Conservation (phyloP, 2,329 filamentous ascomycete genomes). For the Ceratocystis papillata region DNA sequence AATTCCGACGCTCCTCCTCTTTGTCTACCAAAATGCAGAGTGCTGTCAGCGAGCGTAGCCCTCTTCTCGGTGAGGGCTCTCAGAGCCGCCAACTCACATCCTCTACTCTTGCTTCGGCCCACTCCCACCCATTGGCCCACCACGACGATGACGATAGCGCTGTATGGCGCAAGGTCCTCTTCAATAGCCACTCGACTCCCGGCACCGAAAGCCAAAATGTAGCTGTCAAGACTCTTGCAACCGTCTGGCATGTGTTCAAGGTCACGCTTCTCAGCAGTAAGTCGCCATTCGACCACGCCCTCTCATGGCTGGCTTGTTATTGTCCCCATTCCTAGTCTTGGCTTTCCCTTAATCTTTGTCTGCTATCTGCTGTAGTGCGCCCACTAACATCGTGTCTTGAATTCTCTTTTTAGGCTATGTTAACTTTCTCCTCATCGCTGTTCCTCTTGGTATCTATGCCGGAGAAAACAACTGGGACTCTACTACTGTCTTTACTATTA, state of each 20-base stretch:
- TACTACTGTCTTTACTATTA: slow-evolving; percentile 60
- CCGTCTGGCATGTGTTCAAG: slow-evolving; percentile 45
- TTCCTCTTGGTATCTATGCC: slow-evolving; percentile 61
- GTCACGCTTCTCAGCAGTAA: slow-evolving; percentile 49
- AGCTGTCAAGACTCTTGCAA: slow-evolving; percentile 17
- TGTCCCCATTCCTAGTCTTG: not conserved
- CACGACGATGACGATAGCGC: slow-evolving; percentile 14
- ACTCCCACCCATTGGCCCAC: not conserved
- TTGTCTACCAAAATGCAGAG: slow-evolving; percentile 23
- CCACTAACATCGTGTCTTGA: slow-evolving; percentile 3
- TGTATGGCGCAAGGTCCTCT: slow-evolving; percentile 30
- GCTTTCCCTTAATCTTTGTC: not conserved
- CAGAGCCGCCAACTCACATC: not conserved
- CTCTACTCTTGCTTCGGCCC: slow-evolving; percentile 6
- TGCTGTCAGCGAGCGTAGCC: slow-evolving; percentile 33
- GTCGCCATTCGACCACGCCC: slow-evolving; percentile 28
- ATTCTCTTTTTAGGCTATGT: slow-evolving; percentile 39
- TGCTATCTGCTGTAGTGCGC: not conserved
- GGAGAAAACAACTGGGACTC: slow-evolving; percentile 53
- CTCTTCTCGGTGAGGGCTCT: slow-evolving; percentile 34
- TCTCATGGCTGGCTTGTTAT: not conserved
- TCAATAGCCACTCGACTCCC: slow-evolving; percentile 42
- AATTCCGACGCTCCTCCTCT: slow-evolving; percentile 24
- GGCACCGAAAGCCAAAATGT: slow-evolving; percentile 39
- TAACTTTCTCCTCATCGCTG: slow-evolving; percentile 63